phyloP scores from a whole-genome alignment of 495 filamentous ascomycete species.

The Trichoderma orchidacearum region DNA sequence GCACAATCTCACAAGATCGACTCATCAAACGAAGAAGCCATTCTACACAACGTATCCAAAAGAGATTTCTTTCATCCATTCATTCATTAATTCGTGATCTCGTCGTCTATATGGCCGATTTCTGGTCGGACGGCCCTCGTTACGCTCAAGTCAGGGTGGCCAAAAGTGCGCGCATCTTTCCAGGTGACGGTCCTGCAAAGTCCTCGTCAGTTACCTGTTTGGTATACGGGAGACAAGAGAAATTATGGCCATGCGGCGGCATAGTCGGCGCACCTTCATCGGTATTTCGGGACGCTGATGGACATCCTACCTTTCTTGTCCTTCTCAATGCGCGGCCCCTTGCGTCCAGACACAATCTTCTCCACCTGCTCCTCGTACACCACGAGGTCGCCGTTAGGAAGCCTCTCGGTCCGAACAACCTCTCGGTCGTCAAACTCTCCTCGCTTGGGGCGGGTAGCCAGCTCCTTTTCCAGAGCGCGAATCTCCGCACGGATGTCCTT shows the following conservation, averaged over 20 bases:
- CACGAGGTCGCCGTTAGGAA: slow-evolving; percentile 37
- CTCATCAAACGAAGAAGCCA: neutral
- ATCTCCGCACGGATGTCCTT: slow-evolving; percentile 27
- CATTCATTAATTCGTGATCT: neutral
- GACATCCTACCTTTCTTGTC: slow-evolving; percentile 80
- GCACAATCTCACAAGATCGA: too few species aligned
- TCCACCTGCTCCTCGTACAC: slow-evolving; percentile 39
- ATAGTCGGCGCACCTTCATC: slow-evolving; percentile 25
- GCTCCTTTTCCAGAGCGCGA: slow-evolving; percentile 12
- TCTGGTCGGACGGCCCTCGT: too few species aligned
- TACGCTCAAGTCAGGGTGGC: slow-evolving; percentile 53
- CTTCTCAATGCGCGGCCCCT: slow-evolving; percentile 56
- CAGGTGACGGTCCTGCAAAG: slow-evolving; percentile 37
- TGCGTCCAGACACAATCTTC: slow-evolving; percentile 34
- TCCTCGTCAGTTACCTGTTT: neutral
- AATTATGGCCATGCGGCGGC: slow-evolving; percentile 3
- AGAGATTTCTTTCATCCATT: neutral
- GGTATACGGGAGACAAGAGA: neutral
- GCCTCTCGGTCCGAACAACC: slow-evolving; percentile 29
- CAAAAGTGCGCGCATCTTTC: slow-evolving; percentile 58
- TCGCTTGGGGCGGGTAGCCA: slow-evolving; percentile 2
- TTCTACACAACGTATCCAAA: neutral
- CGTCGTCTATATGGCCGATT: neutral
- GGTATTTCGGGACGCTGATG: slow-evolving; percentile 46
- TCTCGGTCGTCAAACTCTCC: slow-evolving; percentile 17